Evolutionary conservation across 164 flowering plant genomes (phyloP), one percentile per base, ranked within the genome.

Genomic region (Nymphaea colorata): DNA sequence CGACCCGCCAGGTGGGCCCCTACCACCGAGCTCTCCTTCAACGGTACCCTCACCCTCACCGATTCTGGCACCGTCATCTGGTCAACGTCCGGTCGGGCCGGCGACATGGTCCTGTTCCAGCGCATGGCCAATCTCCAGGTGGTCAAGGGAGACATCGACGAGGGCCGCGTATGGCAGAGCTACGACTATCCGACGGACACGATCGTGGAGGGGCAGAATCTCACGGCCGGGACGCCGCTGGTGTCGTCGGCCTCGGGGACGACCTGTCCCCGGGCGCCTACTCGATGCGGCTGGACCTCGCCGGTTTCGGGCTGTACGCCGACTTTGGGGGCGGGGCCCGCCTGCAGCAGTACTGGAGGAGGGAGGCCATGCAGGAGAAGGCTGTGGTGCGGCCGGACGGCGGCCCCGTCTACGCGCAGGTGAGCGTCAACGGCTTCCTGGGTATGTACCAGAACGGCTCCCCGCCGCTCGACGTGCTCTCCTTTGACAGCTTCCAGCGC

Each of bases 141-240:
- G 5, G 79, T 73, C 15, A 74, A 64, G 6, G 11, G 5, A 2
- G 76, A 59, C 7, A 41, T 53, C 4, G 12, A 75, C 5, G 14
- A 10, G 41, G 74, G 81, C 36, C 63, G 7, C 14, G n/a, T 81
- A 1, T 93, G 98, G 98, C 85, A 87, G 68, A 93, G 97, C 76
- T 93, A 89, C 67, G 79, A 86, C 44, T 85, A 74, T 74, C 96
- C 96, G 14, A 66, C 79, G 0, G 74, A 87, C 73, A 86, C 98
- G 71, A 86, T 93, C 70, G 75, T 93, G 10, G 87, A 87, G 74
- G 80, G 76, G 51, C 96, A 93, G 72, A 93, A 89, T 74, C 83
- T 89, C 82, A 89, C 87, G 0, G 64, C 76, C 60, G 17, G 42
- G 64, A 86, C 86, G 96, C 12, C 83, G 3, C 77, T 93, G 4